These are phyloP conservation scores for Tuber melanosporum DNA, from an alignment of 495 filamentous ascomycete genomes.

Conservation along the genomic window DNA sequence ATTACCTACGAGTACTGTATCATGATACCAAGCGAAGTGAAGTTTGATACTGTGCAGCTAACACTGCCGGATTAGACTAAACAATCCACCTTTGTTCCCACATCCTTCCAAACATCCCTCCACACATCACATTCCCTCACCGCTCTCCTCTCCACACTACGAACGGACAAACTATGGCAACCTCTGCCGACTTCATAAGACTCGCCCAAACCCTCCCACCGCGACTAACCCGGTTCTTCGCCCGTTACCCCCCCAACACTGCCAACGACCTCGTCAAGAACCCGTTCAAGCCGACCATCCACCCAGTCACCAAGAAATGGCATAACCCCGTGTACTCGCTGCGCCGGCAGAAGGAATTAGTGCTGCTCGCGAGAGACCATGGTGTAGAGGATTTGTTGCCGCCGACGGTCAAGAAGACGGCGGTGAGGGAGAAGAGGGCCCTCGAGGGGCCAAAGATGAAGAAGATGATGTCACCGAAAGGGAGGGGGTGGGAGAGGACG, in stretches of 20 bases:
- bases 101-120: not conserved
- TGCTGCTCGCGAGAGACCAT: slow-evolving; percentile 73
- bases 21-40: not conserved
- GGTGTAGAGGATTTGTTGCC: slow-evolving; percentile 81
- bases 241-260: slow-evolving; percentile 66
- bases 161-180: slow-evolving; percentile 17
- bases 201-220: slow-evolving; percentile 63
- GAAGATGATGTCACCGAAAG: slow-evolving; percentile 91
- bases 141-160: not conserved
- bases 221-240: slow-evolving; percentile 79
- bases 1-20: not conserved
- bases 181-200: slow-evolving; percentile 46
- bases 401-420: slow-evolving; percentile 65
- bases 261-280: slow-evolving; percentile 44
- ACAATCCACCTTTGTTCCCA: not conserved
- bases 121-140: not conserved
- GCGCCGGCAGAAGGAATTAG: slow-evolving; percentile 81
- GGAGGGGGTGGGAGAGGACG: slow-evolving; percentile 84
- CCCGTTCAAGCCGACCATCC: slow-evolving; percentile 50
- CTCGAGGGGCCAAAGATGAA: slow-evolving; percentile 73
- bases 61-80: not conserved
- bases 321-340: slow-evolving; percentile 71
- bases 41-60: not conserved
- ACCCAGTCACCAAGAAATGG: slow-evolving; percentile 69
- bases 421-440: slow-evolving; percentile 57